Evolutionary conservation across 495 filamentous ascomycete species (phyloP).

Genomic region (Neurospora tetraspora): DNA sequence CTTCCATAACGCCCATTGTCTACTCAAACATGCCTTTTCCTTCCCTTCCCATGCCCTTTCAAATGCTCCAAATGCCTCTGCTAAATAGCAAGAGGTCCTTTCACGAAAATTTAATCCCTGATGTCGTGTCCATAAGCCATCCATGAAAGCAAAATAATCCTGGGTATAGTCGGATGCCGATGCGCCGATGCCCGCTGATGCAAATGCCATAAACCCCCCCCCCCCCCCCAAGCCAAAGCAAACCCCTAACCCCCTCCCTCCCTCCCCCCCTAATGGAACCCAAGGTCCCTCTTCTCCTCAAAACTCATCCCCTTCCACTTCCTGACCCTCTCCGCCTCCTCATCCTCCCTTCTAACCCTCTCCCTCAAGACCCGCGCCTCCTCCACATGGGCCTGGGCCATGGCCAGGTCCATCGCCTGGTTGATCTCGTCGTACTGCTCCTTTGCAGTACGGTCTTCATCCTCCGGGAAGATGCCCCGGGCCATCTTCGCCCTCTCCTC

Average conservation of each 20-base stretch:
- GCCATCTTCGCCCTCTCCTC: not conserved
- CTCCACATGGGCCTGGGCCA: not conserved
- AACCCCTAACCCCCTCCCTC: not conserved
- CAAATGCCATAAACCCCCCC: not conserved
- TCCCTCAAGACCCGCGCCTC: not conserved
- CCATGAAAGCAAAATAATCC: not conserved
- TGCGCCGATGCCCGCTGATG: not conserved
- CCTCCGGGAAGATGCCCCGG: not conserved
- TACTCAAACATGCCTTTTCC: not conserved
- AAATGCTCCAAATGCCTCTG: not conserved
- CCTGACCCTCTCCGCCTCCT: not conserved
- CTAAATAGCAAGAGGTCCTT: not conserved
- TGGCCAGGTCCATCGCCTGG: not conserved
- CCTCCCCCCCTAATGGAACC: not conserved
- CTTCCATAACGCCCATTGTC: not conserved
- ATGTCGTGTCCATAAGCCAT: not conserved
- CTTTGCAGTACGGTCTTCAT: not conserved
- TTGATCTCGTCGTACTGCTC: not conserved
- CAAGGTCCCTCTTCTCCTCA: not conserved
- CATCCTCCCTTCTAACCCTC: not conserved
- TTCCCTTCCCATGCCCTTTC: not conserved
- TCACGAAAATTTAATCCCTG: not conserved
- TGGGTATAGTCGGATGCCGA: not conserved
- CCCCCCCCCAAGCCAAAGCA: not conserved
- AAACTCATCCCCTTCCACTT: not conserved